Conservation (phyloP, 2,329 filamentous ascomycete species). For the Ceratocystis diversiconidia region DNA sequence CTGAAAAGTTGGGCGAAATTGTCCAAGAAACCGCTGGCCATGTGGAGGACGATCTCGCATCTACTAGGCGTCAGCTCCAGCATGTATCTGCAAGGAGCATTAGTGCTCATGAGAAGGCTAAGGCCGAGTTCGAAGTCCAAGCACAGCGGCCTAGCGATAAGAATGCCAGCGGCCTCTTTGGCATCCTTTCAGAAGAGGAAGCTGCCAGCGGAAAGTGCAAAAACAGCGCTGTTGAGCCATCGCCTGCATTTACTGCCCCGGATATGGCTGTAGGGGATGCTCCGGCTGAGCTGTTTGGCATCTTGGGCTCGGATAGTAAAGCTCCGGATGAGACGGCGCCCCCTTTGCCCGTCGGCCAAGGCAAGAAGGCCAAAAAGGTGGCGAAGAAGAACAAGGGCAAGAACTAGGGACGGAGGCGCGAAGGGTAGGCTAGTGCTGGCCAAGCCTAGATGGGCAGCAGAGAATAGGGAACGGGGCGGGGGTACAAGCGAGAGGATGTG, state of each 20-base stretch:
- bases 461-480: too few species aligned
- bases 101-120: not conserved
- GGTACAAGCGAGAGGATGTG: too few species aligned
- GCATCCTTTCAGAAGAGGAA: slow-evolving; percentile 2
- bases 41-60: slow-evolving; percentile 5
- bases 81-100: slow-evolving; percentile 1
- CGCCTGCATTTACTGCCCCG: not conserved
- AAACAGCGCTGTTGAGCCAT: not conserved
- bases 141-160: not conserved
- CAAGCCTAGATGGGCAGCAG: too few species aligned
- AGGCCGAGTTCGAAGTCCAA: not conserved
- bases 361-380: slow-evolving; percentile 13
- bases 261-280: not conserved
- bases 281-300: slow-evolving; percentile 10
- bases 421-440: too few species aligned
- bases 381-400: slow-evolving; percentile 14
- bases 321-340: not conserved
- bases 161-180: slow-evolving; percentile 11
- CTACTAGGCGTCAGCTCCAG: not conserved
- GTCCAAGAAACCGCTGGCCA: slow-evolving; percentile 9
- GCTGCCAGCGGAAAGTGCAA: not conserved
- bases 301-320: slow-evolving; percentile 3
- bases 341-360: not conserved
- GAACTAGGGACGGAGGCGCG: not conserved
- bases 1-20: slow-evolving; percentile 6